Conservation (phyloP, 2,329 filamentous ascomycete genomes). For the Talaromyces rugulosus region DNA sequence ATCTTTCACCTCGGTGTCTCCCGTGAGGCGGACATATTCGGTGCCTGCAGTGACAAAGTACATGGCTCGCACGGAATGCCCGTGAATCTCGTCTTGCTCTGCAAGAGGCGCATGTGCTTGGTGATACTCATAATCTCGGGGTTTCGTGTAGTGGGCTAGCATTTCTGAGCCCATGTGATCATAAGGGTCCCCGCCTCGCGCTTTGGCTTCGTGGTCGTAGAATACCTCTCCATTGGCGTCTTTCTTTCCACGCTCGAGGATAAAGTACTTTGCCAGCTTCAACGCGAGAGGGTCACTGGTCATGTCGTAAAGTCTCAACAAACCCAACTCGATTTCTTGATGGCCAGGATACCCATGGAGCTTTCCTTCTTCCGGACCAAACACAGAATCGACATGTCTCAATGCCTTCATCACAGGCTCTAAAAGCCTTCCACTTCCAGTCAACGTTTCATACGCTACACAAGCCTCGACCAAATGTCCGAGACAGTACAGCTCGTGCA, state of each 20-base stretch:
- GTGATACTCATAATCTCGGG: conserved; percentile 47
- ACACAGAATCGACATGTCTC: conserved; percentile 46
- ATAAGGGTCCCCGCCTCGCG: conserved; percentile 42
- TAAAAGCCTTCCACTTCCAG: conserved; percentile 50
- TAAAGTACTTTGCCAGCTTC: conserved; percentile 53
- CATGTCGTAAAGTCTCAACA: conserved; percentile 43
- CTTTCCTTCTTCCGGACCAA: conserved; percentile 49
- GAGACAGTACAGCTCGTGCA: conserved; percentile 55
- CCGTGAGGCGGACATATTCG: conserved; percentile 46
- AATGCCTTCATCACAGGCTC: conserved; percentile 54
- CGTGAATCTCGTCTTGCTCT: conserved; percentile 53
- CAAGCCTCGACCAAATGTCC: conserved; percentile 61
- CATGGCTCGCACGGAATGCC: conserved; percentile 58
- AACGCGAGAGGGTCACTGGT: conserved; percentile 38
- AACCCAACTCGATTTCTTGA: conserved; percentile 51
- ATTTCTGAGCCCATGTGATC: conserved; percentile 40
- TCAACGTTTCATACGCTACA: conserved; percentile 52
- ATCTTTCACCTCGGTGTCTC: conserved; percentile 28
- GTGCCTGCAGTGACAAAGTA: conserved; percentile 58
- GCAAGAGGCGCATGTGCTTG: conserved; percentile 55
- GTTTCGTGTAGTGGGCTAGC: conserved; percentile 35
- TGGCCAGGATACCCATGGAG: conserved; percentile 59
- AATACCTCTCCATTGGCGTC: conserved; percentile 47
- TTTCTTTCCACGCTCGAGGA: conserved; percentile 53
- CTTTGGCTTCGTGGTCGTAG: conserved; percentile 52